Evolutionary conservation across 2,329 filamentous ascomycete species (phyloP).

Genomic region (Arachnomyces sp.): DNA sequence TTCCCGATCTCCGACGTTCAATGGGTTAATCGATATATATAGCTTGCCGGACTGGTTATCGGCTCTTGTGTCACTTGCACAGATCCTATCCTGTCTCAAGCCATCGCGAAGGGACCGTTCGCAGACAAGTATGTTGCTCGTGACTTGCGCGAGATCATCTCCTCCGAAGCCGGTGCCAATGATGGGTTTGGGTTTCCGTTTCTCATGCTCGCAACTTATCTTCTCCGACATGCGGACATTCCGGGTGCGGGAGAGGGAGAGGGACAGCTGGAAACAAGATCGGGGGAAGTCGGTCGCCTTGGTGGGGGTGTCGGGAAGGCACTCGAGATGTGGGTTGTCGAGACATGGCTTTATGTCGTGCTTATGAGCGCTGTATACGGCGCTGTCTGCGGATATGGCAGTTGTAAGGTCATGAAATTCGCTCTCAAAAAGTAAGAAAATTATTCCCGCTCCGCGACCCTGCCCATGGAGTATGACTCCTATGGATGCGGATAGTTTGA

Average conservation of each 20-base stretch:
- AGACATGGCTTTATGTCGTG: conserved; percentile 54
- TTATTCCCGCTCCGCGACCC: too few species aligned
- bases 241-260: conserved; percentile 17
- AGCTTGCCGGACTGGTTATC: conserved; percentile 49
- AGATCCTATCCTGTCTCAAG: conserved; percentile 55
- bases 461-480: background rate
- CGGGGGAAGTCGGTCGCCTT: conserved; percentile 41
- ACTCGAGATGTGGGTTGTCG: conserved; percentile 50
- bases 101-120: conserved; percentile 55
- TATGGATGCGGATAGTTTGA: background rate
- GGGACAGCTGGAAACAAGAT: conserved; percentile 6
- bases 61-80: conserved; percentile 55
- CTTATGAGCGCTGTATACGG: conserved; percentile 47
- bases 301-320: conserved; percentile 46
- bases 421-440: conserved; percentile 22
- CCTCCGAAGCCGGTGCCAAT: conserved; percentile 53
- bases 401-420: conserved; percentile 40
- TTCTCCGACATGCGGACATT: conserved; percentile 46
- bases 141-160: conserved; percentile 52
- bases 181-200: conserved; percentile 57
- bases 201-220: conserved; percentile 49
- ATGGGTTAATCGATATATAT: background rate
- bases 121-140: conserved; percentile 54
- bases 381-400: conserved; percentile 41
- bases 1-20: background rate